phyloP scores from a whole-genome alignment of 306 rosid species.

The Rubus idaeus region DNA sequence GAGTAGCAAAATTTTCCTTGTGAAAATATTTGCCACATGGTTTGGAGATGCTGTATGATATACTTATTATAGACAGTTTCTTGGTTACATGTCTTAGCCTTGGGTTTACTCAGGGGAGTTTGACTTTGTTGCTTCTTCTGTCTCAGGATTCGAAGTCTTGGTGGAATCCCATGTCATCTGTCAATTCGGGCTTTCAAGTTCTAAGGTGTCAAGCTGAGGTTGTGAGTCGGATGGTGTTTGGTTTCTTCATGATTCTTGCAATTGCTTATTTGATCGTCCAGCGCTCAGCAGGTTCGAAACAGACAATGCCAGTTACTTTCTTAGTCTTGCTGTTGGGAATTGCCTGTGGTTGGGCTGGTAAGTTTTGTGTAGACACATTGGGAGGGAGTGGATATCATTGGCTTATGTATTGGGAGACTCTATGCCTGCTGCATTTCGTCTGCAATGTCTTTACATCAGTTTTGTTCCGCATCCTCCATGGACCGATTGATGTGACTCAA shows the following conservation, averaged over 20 bases:
- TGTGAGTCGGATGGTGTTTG: conserved; percentile 56
- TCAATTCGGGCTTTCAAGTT: conserved; percentile 44
- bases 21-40: background rate
- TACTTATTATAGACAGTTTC: background rate
- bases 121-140: conserved; percentile 5
- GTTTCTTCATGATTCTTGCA: conserved; percentile 55
- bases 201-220: conserved; percentile 67
- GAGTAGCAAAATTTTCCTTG: background rate
- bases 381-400: conserved; percentile 84
- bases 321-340: conserved; percentile 65
- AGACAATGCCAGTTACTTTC: conserved; percentile 73
- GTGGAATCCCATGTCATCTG: conserved; percentile 53
- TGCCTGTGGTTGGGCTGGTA: conserved; percentile 73
- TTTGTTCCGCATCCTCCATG: conserved; percentile 55
- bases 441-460: conserved; percentile 47
- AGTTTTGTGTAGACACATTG: conserved; percentile 70
- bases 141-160: conserved; percentile 63
- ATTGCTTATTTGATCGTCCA: conserved; percentile 55
- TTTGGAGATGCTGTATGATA: background rate
- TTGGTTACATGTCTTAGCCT: background rate
- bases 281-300: conserved; percentile 57
- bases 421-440: conserved; percentile 66
- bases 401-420: conserved; percentile 72
- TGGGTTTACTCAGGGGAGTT: background rate
- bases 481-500: conserved; percentile 44